These are phyloP conservation scores for Diaporthe amygdali DNA, from an alignment of 2,329 filamentous ascomycete species.

Conservation along the genomic window DNA sequence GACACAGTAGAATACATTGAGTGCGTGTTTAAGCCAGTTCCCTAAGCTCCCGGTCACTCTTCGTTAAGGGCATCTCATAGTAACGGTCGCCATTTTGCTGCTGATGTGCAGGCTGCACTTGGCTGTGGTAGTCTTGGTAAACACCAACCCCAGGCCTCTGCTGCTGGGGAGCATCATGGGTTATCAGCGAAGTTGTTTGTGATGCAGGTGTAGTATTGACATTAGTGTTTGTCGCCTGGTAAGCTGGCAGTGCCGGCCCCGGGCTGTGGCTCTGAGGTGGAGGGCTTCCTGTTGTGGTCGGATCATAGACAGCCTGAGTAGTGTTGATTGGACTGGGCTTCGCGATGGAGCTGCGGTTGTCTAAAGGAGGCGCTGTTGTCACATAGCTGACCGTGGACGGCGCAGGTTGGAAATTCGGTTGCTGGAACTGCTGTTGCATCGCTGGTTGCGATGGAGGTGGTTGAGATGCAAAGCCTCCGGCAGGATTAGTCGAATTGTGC, in stretches of 20 bases:
- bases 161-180: slow-evolving; percentile 5
- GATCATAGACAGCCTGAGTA: slow-evolving; percentile 21
- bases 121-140: neutral
- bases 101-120: neutral
- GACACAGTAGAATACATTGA: neutral
- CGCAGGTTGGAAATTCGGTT: neutral
- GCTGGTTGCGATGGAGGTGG: neutral
- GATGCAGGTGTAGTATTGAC: neutral
- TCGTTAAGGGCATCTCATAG: slow-evolving; percentile 37
- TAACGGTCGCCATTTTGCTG: slow-evolving; percentile 23
- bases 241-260: neutral
- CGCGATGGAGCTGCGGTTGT: slow-evolving; percentile 18
- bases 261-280: slow-evolving; percentile 25
- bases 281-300: slow-evolving; percentile 29
- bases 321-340: slow-evolving; percentile 21
- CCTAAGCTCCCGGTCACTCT: slow-evolving; percentile 36
- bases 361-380: neutral
- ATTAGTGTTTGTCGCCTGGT: neutral
- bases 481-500: neutral
- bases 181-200: slow-evolving; percentile 3
- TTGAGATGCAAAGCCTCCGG: neutral
- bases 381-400: slow-evolving; percentile 6
- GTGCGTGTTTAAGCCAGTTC: slow-evolving; percentile 34
- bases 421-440: slow-evolving; percentile 17
- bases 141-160: neutral